phyloP scores from a whole-genome alignment of 2,329 filamentous ascomycete species.

The Trichothecium roseum region DNA sequence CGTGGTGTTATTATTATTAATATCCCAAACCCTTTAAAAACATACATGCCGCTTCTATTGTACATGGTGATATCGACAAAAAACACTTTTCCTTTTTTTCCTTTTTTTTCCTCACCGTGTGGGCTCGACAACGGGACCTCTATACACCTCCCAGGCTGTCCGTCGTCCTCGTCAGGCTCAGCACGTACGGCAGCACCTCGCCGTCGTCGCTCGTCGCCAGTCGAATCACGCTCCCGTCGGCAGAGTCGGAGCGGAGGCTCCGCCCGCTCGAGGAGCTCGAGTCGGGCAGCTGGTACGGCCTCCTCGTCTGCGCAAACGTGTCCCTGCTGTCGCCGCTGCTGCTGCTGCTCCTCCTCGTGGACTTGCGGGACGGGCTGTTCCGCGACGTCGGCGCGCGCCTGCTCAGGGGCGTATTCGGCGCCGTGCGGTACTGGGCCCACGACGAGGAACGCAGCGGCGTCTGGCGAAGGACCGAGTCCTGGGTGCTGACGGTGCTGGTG shows the following conservation, averaged over 20 bases:
- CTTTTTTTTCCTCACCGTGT: too few relatives aligned
- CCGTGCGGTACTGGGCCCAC: conserved; percentile 37
- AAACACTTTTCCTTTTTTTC: too few relatives aligned
- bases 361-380: conserved; percentile 24
- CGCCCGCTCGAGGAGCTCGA: conserved; percentile 25
- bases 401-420: conserved; percentile 42
- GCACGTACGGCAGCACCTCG: conserved; percentile 23
- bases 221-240: conserved; percentile 37
- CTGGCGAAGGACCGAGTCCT: conserved; percentile 17
- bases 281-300: conserved; percentile 19
- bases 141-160: conserved; percentile 13
- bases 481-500: conserved; percentile 19
- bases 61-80: too few relatives aligned
- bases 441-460: conserved; percentile 27
- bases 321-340: conserved; percentile 17
- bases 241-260: conserved; percentile 27
- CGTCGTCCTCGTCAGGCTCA: conserved; percentile 21
- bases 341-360: conserved; percentile 23
- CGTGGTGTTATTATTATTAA: too few relatives aligned
- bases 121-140: too few relatives aligned
- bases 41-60: too few relatives aligned
- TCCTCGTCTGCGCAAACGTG: conserved; percentile 29
- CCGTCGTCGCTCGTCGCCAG: conserved; percentile 28
- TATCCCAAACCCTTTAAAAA: too few relatives aligned
- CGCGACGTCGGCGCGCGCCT: conserved; percentile 10